Evolutionary conservation across 1,139 yeast species (phyloP).

Genomic region (Geotrichum fermentans): DNA sequence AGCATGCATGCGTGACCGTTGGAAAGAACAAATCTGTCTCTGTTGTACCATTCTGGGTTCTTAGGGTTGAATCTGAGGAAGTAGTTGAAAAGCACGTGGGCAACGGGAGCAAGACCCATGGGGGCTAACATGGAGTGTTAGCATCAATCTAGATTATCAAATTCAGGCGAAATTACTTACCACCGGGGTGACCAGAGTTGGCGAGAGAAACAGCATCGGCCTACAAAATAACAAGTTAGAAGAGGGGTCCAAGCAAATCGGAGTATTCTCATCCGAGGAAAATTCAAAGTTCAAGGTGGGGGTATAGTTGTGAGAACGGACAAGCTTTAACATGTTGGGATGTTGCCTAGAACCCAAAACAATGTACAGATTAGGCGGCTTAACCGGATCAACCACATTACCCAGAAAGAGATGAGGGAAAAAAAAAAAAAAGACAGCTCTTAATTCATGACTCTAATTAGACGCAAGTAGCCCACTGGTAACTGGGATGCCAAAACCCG

Average conservation of each 20-base stretch:
- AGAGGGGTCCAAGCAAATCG: background rate
- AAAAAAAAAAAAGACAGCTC: too few species aligned
- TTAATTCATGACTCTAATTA: too few species aligned
- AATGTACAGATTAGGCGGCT: too few species aligned
- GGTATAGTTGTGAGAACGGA: too few species aligned
- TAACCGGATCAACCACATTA: too few species aligned
- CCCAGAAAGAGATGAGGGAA: background rate
- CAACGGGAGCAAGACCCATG: constrained; percentile 91
- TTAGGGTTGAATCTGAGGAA: constrained; percentile 80
- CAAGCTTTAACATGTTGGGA: too few species aligned
- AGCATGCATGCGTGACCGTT: constrained; percentile 97
- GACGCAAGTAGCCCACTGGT: too few species aligned
- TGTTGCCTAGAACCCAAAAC: too few species aligned
- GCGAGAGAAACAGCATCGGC: constrained; percentile 87
- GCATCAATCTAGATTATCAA: background rate
- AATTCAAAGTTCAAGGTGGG: background rate
- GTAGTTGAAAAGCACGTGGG: constrained; percentile 68
- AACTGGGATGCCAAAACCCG: too few species aligned
- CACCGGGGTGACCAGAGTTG: constrained; percentile 99
- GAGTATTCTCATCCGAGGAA: background rate
- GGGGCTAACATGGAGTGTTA: constrained; percentile 47
- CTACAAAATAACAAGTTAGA: constrained; percentile 24
- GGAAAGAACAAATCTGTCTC: constrained; percentile 92
- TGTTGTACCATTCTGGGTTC: constrained; percentile 87
- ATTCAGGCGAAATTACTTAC: constrained; percentile 13